phyloP scores from a whole-genome alignment of 495 filamentous ascomycete species.

The Monascus purpureus region DNA sequence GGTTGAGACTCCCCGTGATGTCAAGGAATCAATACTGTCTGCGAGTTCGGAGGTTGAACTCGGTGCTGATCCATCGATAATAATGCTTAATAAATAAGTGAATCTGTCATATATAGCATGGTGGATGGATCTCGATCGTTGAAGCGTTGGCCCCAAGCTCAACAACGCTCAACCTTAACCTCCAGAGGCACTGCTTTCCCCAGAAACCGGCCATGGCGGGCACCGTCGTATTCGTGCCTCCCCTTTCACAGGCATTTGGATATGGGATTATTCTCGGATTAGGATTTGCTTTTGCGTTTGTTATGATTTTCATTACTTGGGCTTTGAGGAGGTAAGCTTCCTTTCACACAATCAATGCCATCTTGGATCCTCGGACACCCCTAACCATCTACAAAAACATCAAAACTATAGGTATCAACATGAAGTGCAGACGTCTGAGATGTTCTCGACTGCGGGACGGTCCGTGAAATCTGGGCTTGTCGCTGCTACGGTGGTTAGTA shows the following conservation, averaged over 20 bases:
- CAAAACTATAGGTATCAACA: slow-evolving; percentile 57
- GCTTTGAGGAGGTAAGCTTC: slow-evolving; percentile 53
- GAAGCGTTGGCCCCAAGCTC: too few species aligned
- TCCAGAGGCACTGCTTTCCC: too few species aligned
- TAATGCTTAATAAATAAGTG: too few species aligned
- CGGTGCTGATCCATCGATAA: too few species aligned
- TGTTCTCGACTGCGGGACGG: slow-evolving; percentile 89
- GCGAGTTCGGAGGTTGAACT: too few species aligned
- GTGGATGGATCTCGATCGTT: too few species aligned
- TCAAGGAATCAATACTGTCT: too few species aligned
- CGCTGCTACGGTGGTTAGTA: slow-evolving; percentile 88
- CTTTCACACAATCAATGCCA: background rate
- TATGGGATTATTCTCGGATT: slow-evolving; percentile 76
- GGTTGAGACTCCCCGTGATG: too few species aligned
- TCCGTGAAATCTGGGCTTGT: slow-evolving; percentile 92
- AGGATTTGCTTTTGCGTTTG: slow-evolving; percentile 60
- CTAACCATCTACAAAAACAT: too few species aligned
- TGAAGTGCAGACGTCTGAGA: slow-evolving; percentile 92
- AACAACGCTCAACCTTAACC: too few species aligned
- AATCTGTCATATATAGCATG: too few species aligned
- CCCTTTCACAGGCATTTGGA: slow-evolving; percentile 56
- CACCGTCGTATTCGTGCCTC: slow-evolving; percentile 25
- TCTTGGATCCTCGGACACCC: background rate
- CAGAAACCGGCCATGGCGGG: slow-evolving; percentile 4
- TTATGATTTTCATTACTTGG: slow-evolving; percentile 74